Percentiles rank a stretch among this genome's conserved stretches.
These are phyloP conservation scores for Elsinoe batatas DNA, from an alignment of 2,329 filamentous ascomycete species.

Conservation along the genomic window DNA sequence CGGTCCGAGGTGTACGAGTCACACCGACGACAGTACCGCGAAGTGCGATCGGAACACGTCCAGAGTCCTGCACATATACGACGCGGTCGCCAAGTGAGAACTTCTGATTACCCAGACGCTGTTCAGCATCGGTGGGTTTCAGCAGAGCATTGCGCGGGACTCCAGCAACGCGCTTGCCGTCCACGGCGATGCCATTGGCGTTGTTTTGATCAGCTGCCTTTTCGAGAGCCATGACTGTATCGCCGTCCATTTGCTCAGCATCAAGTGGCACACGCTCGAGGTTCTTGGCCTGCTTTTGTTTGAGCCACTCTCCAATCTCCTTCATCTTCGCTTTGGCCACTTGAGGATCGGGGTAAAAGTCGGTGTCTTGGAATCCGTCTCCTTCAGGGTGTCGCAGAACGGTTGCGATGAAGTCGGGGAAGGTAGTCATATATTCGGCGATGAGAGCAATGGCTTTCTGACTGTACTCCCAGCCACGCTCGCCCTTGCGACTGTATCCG, in stretches of 20 bases:
- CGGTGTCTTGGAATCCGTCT: conserved; percentile 72
- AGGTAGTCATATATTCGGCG: conserved; percentile 80
- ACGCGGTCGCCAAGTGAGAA: conserved; percentile 84
- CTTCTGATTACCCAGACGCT: conserved; percentile 73
- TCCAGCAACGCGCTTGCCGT: conserved; percentile 61
- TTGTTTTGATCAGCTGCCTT: conserved; percentile 57
- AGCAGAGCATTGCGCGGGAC: conserved; percentile 81
- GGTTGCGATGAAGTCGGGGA: conserved; percentile 88
- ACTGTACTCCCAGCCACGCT: conserved; percentile 93
- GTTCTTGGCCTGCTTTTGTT: conserved; percentile 78
- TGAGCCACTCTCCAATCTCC: conserved; percentile 89
- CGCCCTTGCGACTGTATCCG: conserved; percentile 81
- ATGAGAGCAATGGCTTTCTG: conserved; percentile 71
- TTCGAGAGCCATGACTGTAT: conserved; percentile 74
- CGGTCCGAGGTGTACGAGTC: conserved; percentile 72
- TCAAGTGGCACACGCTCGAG: conserved; percentile 95
- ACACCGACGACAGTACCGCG: conserved; percentile 91
- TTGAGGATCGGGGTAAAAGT: conserved; percentile 68
- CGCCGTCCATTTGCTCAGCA: conserved; percentile 89
- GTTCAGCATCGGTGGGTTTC: conserved; percentile 92
- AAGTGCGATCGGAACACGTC: conserved; percentile 87
- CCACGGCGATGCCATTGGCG: conserved; percentile 39
- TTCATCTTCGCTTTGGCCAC: conserved; percentile 73
- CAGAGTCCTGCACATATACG: conserved; percentile 84
- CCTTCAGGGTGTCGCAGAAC: conserved; percentile 78